phyloP scores from a whole-genome alignment of 768 basidiomycete genomes.

The Boletus coccyginus region DNA sequence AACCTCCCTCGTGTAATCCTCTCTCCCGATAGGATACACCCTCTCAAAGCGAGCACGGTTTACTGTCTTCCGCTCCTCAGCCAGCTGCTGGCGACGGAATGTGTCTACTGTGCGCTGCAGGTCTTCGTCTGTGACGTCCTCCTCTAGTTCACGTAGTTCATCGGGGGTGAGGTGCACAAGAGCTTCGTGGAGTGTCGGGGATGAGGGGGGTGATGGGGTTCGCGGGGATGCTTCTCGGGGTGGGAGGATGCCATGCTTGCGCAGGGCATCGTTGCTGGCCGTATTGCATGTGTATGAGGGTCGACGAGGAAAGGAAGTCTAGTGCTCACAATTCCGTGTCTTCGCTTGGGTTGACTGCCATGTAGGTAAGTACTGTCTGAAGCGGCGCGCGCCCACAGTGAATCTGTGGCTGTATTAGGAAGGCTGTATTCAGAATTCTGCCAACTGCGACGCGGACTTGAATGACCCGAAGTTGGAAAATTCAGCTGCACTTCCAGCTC shows the following conservation, averaged over 20 bases:
- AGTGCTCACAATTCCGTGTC: slow-evolving; percentile 91
- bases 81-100: slow-evolving; percentile 61
- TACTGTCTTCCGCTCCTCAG: slow-evolving; percentile 56
- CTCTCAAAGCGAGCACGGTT: slow-evolving; percentile 74
- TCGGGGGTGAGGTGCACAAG: slow-evolving; percentile 60
- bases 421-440: slow-evolving; percentile 26
- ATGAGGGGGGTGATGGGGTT: slow-evolving; percentile 78
- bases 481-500: slow-evolving; percentile 3
- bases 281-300: neutral
- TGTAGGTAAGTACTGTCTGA: neutral
- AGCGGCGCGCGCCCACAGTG: slow-evolving; percentile 4
- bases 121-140: slow-evolving; percentile 75
- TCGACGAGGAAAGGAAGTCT: neutral
- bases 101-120: slow-evolving; percentile 68
- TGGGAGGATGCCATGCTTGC: slow-evolving; percentile 89
- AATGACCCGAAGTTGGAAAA: slow-evolving; percentile 10
- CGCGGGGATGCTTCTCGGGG: slow-evolving; percentile 65
- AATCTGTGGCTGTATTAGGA: slow-evolving; percentile 21
- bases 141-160: slow-evolving; percentile 66
- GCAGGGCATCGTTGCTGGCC: slow-evolving; percentile 87
- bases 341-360: slow-evolving; percentile 81
- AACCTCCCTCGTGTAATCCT: slow-evolving; percentile 93
- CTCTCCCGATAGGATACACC: slow-evolving; percentile 85
- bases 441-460: slow-evolving; percentile 28
- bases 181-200: slow-evolving; percentile 66